Evolutionary conservation across 495 filamentous ascomycete species (phyloP).

Genomic region (Halenospora varia): DNA sequence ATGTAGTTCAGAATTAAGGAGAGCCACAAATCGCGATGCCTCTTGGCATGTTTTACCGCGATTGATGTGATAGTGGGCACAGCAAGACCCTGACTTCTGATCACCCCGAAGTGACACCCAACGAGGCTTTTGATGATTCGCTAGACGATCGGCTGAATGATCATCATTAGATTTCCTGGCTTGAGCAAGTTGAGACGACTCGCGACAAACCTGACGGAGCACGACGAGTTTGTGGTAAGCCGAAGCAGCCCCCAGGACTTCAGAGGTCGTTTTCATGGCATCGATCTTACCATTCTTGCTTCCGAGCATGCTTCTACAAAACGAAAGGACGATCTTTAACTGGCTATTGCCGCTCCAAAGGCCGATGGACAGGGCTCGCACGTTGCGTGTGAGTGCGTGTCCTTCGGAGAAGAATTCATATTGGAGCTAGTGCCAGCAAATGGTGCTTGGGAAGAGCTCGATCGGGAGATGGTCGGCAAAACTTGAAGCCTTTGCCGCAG

Average conservation of each 20-base stretch:
- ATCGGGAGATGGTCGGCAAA: not conserved
- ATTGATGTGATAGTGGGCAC: not conserved
- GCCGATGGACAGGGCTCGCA: not conserved
- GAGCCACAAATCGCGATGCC: not conserved
- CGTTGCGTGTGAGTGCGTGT: slow-evolving; percentile 1
- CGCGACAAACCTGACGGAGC: not conserved
- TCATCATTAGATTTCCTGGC: slow-evolving; percentile 7
- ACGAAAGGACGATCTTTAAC: not conserved
- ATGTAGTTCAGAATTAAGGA: not conserved
- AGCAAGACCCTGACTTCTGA: not conserved
- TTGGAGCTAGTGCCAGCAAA: not conserved
- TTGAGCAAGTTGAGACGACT: slow-evolving; percentile 16
- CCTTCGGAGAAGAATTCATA: not conserved
- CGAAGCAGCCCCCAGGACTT: not conserved
- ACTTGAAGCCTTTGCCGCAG: not conserved
- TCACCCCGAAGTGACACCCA: not conserved
- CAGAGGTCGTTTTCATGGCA: not conserved
- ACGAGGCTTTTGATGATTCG: slow-evolving; percentile 11
- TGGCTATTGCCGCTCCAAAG: not conserved
- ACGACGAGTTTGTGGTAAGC: slow-evolving; percentile 9
- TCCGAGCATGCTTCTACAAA: not conserved
- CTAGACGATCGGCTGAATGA: slow-evolving; percentile 8
- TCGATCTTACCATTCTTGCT: not conserved
- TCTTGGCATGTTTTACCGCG: slow-evolving; percentile 10
- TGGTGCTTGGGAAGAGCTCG: not conserved